phyloP scores from a whole-genome alignment of 2,329 filamentous ascomycete species.

The Colletotrichum magnum region DNA sequence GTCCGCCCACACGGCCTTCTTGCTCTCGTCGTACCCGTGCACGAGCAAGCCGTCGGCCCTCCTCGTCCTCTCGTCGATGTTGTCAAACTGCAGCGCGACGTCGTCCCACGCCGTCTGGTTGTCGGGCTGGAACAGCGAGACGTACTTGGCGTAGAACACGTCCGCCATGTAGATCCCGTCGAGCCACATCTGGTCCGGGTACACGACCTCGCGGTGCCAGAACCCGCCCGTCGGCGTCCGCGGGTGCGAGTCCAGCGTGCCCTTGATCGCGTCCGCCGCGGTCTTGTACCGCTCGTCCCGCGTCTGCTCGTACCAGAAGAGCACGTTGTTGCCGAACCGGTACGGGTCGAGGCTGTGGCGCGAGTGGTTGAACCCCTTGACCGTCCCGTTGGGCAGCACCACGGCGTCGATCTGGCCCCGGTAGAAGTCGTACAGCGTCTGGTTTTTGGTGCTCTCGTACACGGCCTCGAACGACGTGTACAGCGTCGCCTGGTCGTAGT shows the following conservation, averaged over 20 bases:
- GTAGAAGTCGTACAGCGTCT: conserved; percentile 59
- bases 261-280: conserved; percentile 61
- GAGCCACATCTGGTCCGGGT: conserved; percentile 70
- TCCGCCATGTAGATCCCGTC: conserved; percentile 68
- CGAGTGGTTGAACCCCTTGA: conserved; percentile 60
- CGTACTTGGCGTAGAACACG: conserved; percentile 59
- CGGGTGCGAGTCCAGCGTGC: conserved; percentile 63
- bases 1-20: conserved; percentile 66
- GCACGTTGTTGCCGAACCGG: conserved; percentile 65
- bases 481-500: conserved; percentile 61
- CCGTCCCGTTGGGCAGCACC: conserved; percentile 61
- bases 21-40: conserved; percentile 68
- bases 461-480: conserved; percentile 63
- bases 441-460: conserved; percentile 58
- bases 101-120: conserved; percentile 61
- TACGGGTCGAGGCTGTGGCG: conserved; percentile 68
- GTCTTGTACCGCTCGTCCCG: conserved; percentile 62
- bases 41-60: conserved; percentile 59
- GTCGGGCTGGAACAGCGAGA: conserved; percentile 51
- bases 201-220: conserved; percentile 63
- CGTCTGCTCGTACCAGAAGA: conserved; percentile 64
- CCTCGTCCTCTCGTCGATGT: conserved; percentile 59
- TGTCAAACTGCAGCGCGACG: conserved; percentile 59
- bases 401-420: conserved; percentile 62
- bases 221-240: conserved; percentile 66